A percentile compares a stretch with the other conserved stretches of the same genome.
Conservation (phyloP, 139 green algal species). For the Auxenochlorella pyrenoidosa region DNA sequence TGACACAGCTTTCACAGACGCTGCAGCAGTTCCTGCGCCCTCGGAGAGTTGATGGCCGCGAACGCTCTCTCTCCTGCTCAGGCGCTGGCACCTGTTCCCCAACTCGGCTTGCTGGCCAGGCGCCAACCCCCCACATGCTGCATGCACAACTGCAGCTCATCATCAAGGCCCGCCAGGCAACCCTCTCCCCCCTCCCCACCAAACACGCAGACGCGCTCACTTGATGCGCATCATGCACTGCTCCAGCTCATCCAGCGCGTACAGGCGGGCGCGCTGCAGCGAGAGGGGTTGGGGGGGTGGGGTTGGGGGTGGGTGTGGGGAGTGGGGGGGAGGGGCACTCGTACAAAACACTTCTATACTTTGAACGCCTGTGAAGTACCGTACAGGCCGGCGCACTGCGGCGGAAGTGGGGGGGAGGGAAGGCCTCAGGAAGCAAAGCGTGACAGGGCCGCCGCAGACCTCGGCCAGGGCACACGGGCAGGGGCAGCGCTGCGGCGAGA, state of each 20-base stretch:
- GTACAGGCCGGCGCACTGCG: conserved; percentile 80
- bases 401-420: background rate
- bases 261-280: conserved; percentile 76
- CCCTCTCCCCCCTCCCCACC: background rate
- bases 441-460: background rate
- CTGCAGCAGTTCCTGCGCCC: too few species aligned
- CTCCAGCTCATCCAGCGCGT: conserved; percentile 88
- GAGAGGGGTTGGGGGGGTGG: background rate
- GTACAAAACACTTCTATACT: too few species aligned
- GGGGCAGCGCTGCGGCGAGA: background rate
- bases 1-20: too few species aligned
- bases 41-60: too few species aligned
- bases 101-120: too few species aligned
- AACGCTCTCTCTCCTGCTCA: too few species aligned
- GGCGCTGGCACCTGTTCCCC: too few species aligned
- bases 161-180: background rate
- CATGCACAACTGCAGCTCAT: too few species aligned
- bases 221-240: conserved; percentile 83
- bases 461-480: background rate
- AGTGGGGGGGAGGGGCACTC: too few species aligned
- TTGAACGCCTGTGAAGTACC: too few species aligned
- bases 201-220: background rate
- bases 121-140: too few species aligned
- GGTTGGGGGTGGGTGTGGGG: background rate
- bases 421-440: too few species aligned